phyloP scores from a whole-genome alignment of 306 rosid species.

The Begonia peltatifolia region DNA sequence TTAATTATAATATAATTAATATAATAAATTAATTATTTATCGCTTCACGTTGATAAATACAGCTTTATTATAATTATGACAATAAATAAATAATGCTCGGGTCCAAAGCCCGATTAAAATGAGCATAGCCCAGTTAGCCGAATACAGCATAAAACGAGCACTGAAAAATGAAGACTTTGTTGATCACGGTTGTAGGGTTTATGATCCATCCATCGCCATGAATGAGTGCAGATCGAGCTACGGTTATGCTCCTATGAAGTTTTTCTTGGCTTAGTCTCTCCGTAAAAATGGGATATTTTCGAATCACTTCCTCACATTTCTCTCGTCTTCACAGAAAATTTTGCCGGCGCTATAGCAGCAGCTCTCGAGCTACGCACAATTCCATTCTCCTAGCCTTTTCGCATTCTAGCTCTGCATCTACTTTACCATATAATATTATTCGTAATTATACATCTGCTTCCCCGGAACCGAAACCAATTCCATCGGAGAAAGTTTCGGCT shows the following conservation, averaged over 20 bases:
- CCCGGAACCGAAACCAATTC: conserved; percentile 26
- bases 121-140: too few relatives aligned
- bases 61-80: too few relatives aligned
- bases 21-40: too few relatives aligned
- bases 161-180: too few relatives aligned
- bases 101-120: too few relatives aligned
- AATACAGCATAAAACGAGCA: too few relatives aligned
- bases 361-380: conserved; percentile 6
- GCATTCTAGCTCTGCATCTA: not conserved
- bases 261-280: not conserved
- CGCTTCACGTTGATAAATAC: too few relatives aligned
- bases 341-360: conserved; percentile 19
- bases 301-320: conserved; percentile 25
- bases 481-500: conserved; percentile 29
- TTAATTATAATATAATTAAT: too few relatives aligned
- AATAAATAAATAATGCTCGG: too few relatives aligned
- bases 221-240: conserved; percentile 7
- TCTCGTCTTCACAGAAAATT: conserved; percentile 27
- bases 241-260: conserved; percentile 5
- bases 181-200: conserved; percentile 29
- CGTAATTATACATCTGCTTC: conserved; percentile 23
- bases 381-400: conserved; percentile 7
- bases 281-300: conserved; percentile 38
- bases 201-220: conserved; percentile 17
- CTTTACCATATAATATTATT: not conserved